Evolutionary conservation across 768 basidiomycete genomes (phyloP).

Genomic region (Hericium rajendrae): DNA sequence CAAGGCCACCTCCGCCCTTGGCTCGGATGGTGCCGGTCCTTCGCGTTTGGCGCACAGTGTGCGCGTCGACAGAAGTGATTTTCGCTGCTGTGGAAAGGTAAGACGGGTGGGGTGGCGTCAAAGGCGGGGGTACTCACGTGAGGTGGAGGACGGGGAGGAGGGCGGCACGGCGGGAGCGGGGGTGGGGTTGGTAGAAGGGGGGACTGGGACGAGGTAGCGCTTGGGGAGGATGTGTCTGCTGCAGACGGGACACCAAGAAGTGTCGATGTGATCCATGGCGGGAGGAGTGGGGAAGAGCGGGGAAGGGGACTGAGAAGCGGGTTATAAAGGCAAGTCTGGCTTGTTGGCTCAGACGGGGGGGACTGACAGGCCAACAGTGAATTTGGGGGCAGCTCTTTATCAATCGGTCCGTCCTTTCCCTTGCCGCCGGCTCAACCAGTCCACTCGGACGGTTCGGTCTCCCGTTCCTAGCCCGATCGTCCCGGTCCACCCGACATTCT

Average conservation of each 20-base stretch:
- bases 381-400: background rate
- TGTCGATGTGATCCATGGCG: conserved; percentile 35
- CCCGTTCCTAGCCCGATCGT: background rate
- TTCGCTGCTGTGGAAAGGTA: conserved; percentile 19
- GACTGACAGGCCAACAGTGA: background rate
- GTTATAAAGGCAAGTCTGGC: background rate
- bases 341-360: background rate
- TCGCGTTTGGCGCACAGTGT: conserved; percentile 19
- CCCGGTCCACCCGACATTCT: background rate
- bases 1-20: conserved; percentile 38
- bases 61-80: conserved; percentile 17
- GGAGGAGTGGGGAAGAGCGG: background rate
- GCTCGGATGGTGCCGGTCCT: conserved; percentile 29
- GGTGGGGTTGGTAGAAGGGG: conserved; percentile 16
- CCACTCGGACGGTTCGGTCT: background rate
- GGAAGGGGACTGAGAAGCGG: background rate
- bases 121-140: conserved; percentile 25
- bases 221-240: conserved; percentile 75
- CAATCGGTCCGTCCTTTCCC: background rate
- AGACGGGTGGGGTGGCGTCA: conserved; percentile 5
- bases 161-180: conserved; percentile 30
- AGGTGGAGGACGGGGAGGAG: conserved; percentile 23
- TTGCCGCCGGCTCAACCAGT: background rate
- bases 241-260: conserved; percentile 77
- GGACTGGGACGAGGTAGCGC: conserved; percentile 43